Percentiles rank a stretch among this genome's conserved stretches.
These are phyloP conservation scores for Suhomyces xylopsoci DNA, from an alignment of 805 yeast species.

Conservation along the genomic window DNA sequence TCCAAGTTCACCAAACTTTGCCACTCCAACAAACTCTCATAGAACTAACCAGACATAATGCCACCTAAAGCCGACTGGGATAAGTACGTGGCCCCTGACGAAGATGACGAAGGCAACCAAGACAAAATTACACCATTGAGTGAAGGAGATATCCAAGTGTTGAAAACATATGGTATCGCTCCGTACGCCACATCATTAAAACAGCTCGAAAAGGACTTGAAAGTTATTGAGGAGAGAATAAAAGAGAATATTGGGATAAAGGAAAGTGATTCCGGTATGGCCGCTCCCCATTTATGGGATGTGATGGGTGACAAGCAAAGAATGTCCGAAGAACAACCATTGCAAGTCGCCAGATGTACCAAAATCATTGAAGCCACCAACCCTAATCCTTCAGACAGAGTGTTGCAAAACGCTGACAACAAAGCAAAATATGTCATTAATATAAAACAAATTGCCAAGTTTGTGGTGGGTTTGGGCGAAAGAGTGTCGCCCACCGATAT, in stretches of 20 bases:
- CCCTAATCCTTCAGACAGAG: slow-evolving; percentile 31
- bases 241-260: slow-evolving; percentile 92
- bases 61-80: slow-evolving; percentile 99
- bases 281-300: slow-evolving; percentile 97
- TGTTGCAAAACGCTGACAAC: slow-evolving; percentile 63
- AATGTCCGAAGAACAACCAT: slow-evolving; percentile 89
- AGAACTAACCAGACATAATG: slow-evolving; percentile 43
- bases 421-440: slow-evolving; percentile 92
- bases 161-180: slow-evolving; percentile 96
- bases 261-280: slow-evolving; percentile 96
- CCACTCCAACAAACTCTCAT: neutral
- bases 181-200: slow-evolving; percentile 86
- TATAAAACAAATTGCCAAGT: slow-evolving; percentile 96
- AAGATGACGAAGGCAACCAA: slow-evolving; percentile 58
- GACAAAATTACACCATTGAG: slow-evolving; percentile 81
- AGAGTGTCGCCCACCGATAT: slow-evolving; percentile 97
- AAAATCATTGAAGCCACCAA: slow-evolving; percentile 76
- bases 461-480: slow-evolving; percentile 94
- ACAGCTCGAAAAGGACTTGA: slow-evolving; percentile 80
- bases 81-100: slow-evolving; percentile 86
- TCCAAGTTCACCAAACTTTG: neutral
- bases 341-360: slow-evolving; percentile 98
- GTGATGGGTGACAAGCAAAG: slow-evolving; percentile 93
- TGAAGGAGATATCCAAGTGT: slow-evolving; percentile 96
- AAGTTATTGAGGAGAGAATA: slow-evolving; percentile 78